Evolutionary conservation across 768 basidiomycete species (phyloP).

Genomic region (Hygrocybe coccinea): DNA sequence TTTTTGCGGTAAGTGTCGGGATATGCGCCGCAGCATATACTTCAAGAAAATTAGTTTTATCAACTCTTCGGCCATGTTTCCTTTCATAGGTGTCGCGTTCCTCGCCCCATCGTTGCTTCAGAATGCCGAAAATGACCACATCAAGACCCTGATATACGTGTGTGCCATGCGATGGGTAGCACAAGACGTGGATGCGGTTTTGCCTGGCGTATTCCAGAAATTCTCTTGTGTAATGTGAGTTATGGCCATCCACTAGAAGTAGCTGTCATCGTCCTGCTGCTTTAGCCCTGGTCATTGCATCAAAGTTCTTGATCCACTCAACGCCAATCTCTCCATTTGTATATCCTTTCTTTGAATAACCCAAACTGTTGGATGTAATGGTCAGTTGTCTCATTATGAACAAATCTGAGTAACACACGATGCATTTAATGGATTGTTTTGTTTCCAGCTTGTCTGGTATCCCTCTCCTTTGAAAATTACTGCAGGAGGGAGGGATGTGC

Average conservation of each 20-base stretch:
- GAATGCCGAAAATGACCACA: constrained; percentile 31
- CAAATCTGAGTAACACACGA: constrained; percentile 11
- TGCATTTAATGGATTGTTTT: constrained; percentile 25
- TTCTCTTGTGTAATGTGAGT: constrained; percentile 14
- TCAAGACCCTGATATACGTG: constrained; percentile 35
- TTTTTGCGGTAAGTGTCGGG: constrained; percentile 8
- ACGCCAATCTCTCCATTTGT: constrained; percentile 35
- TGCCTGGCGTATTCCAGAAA: constrained; percentile 18
- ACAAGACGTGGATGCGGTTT: constrained; percentile 30
- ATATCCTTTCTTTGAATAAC: constrained; percentile 29
- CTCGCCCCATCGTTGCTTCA: constrained; percentile 2
- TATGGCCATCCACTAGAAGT: constrained; percentile 21
- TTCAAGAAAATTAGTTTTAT: constrained; percentile 27
- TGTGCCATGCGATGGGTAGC: constrained; percentile 35
- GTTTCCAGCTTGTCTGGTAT: constrained; percentile 25
- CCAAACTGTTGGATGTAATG: constrained; percentile 12
- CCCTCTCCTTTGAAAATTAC: constrained; percentile 33
- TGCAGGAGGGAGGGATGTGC: constrained; percentile 21
- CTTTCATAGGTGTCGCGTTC: too few relatives aligned
- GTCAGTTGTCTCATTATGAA: background rate
- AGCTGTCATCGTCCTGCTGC: background rate
- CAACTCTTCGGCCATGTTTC: constrained; percentile 14
- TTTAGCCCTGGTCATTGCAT: constrained; percentile 24
- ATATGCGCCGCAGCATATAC: constrained; percentile 16
- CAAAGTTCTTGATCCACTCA: constrained; percentile 35